Evolutionary conservation across 768 basidiomycete genomes (phyloP), one percentile per base, ranked within the genome.

Genomic region (Suillus luteus): DNA sequence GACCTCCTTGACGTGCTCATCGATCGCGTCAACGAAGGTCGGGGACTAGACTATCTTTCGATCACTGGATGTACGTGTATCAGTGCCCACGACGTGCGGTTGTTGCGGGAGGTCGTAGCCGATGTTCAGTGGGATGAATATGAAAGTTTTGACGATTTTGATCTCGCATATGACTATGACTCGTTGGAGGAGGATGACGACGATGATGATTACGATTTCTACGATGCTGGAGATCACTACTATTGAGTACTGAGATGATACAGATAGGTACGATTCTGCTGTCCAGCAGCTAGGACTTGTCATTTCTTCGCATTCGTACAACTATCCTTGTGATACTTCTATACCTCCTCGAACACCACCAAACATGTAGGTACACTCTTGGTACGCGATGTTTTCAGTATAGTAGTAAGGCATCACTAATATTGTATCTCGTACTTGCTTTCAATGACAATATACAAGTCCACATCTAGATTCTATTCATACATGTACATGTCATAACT

Each of bases 1-100:
- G 61, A 62, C 24, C 24, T 62, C n/a, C 5, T 10, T n/a, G 55
- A 62, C 24, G 61, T 41, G 38, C 61, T 62, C 61, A 38, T 62
- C 27, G 61, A 57, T 59, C 61, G 61, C 22, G 55, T 10, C 17
- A 62, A 62, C 51, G 24, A 55, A 37, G 57, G 37, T 62, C 52
- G 17, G 24, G 48, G 41, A n/a, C 17, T 62, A 22, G 52, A 62
- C 19, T 35, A 14, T 22, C 61, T 62, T 10, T 1, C 38, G 9
- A n/a, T 62, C n/a, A n/a, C 51, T 31, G 8, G 11, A 22, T 62
- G 61, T 17, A 7, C 1, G 24, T 27, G 55, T 31, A 38, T 62
- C 19, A 27, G 11, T 40, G 33, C 31, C 27, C 27, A n/a, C 1
- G 55, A 62, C 12, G 55, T 58, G 24, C 8, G n/a, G 38, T 60